These are phyloP conservation scores for Effrenium voratum DNA, from an alignment of 73 alveolate species.

Conservation along the genomic window DNA sequence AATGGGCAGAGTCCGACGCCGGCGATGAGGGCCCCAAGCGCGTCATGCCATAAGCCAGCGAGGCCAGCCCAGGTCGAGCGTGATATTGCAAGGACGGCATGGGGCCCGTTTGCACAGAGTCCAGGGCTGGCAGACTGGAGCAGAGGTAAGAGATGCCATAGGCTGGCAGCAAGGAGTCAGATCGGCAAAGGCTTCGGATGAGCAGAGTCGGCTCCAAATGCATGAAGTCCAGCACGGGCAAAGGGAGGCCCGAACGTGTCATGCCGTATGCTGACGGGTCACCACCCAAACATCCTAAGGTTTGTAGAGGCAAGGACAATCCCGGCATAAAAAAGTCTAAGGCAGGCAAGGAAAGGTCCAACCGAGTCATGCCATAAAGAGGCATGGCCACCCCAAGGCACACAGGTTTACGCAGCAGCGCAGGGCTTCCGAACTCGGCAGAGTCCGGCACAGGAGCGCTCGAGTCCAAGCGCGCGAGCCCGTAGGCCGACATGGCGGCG, in stretches of 20 bases:
- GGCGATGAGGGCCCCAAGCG: neutral
- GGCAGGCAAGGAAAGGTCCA: neutral
- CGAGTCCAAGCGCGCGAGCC: neutral
- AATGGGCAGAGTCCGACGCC: neutral
- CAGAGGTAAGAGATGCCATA: slow-evolving; percentile 23
- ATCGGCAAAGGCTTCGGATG: slow-evolving; percentile 33
- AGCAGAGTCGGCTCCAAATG: slow-evolving; percentile 2
- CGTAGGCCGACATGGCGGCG: neutral
- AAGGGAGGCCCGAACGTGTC: slow-evolving; percentile 21
- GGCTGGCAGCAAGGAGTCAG: neutral
- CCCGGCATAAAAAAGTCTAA: slow-evolving; percentile 65
- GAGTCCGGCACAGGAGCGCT: slow-evolving; percentile 7
- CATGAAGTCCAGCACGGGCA: slow-evolving; percentile 8
- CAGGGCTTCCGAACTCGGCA: neutral
- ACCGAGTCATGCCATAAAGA: slow-evolving; percentile 54
- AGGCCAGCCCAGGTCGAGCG: slow-evolving; percentile 31
- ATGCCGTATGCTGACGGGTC: slow-evolving; percentile 67
- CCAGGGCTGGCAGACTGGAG: slow-evolving; percentile 24
- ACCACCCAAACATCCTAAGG: slow-evolving; percentile 13
- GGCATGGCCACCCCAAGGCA: neutral
- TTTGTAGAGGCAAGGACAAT: slow-evolving; percentile 1
- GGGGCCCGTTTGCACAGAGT: slow-evolving; percentile 7
- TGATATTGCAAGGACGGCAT: neutral
- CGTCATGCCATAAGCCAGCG: slow-evolving; percentile 56
- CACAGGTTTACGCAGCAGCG: neutral